These are phyloP conservation scores for Penicillium thymicola DNA, from an alignment of 2,329 filamentous ascomycete species.

Conservation along the genomic window DNA sequence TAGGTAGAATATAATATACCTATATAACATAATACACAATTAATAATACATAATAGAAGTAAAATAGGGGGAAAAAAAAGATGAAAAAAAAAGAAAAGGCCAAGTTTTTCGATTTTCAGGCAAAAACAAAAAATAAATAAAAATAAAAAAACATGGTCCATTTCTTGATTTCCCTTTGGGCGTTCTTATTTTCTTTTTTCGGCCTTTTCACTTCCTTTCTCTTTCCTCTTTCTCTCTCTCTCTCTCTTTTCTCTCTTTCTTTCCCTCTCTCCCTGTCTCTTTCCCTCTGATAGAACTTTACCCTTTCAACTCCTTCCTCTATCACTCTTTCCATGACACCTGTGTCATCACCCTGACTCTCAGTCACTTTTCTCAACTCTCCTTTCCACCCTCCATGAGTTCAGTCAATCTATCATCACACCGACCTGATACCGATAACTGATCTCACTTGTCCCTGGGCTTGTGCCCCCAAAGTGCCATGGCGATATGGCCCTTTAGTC, in stretches of 20 bases:
- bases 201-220: constrained; percentile 6
- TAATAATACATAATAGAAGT: background rate
- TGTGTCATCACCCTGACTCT: background rate
- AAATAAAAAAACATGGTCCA: background rate
- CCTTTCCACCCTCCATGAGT: constrained; percentile 26
- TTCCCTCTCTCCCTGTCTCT: constrained; percentile 11
- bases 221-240: constrained; percentile 11
- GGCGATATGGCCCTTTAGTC: constrained; percentile 81
- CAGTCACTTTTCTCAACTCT: background rate
- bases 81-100: constrained; percentile 1
- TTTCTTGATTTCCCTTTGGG: background rate
- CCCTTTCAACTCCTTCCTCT: constrained; percentile 1
- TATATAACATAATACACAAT: background rate
- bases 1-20: background rate
- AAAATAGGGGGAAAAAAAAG: background rate
- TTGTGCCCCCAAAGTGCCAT: constrained; percentile 46
- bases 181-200: background rate
- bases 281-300: background rate
- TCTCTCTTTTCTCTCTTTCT: constrained; percentile 5
- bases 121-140: background rate
- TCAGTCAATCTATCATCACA: constrained; percentile 19
- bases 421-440: constrained; percentile 17
- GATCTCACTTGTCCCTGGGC: constrained; percentile 14
- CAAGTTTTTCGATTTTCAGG: constrained; percentile 12
- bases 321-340: background rate